Conservation (phyloP, 306 rosid genomes). For the Gillenia trifoliata region DNA sequence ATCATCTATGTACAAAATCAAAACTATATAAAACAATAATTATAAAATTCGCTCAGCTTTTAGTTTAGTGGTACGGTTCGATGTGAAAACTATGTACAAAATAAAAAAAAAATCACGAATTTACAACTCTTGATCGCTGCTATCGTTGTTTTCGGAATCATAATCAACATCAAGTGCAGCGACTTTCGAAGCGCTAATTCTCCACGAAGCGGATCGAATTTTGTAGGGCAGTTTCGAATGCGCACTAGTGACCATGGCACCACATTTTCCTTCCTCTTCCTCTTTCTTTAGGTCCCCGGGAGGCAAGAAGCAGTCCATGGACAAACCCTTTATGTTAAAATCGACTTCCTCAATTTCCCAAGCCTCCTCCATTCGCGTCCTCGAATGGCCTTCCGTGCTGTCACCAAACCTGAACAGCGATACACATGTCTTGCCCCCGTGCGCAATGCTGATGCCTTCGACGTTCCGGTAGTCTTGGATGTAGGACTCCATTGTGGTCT, state of each 20-base stretch:
- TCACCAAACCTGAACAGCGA: slow-evolving; percentile 71
- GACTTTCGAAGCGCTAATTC: slow-evolving; percentile 61
- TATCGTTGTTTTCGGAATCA: neutral
- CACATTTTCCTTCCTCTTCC: slow-evolving; percentile 24
- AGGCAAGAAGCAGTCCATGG: slow-evolving; percentile 77
- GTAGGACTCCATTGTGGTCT: slow-evolving; percentile 77
- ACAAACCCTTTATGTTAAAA: slow-evolving; percentile 72
- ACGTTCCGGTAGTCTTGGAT: slow-evolving; percentile 61
- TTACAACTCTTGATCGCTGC: slow-evolving; percentile 46
- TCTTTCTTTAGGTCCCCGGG: slow-evolving; percentile 77
- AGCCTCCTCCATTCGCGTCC: slow-evolving; percentile 77
- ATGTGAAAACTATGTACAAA: slow-evolving; percentile 24
- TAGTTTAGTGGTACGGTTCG: too few relatives aligned
- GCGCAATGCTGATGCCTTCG: slow-evolving; percentile 74
- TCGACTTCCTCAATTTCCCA: slow-evolving; percentile 91
- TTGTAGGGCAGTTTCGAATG: slow-evolving; percentile 43
- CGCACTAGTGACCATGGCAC: slow-evolving; percentile 1
- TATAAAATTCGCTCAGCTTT: too few relatives aligned
- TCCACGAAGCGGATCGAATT: slow-evolving; percentile 58
- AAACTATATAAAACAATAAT: too few relatives aligned
- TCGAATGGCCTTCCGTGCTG: slow-evolving; percentile 46
- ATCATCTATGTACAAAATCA: too few relatives aligned
- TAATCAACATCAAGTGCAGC: slow-evolving; percentile 61
- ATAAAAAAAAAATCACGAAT: neutral
- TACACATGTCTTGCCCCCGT: slow-evolving; percentile 59